A percentile compares a stretch with the other conserved stretches of the same genome.
Conservation (phyloP, 2,329 filamentous ascomycete species). For the Gnomoniopsis sp. region DNA sequence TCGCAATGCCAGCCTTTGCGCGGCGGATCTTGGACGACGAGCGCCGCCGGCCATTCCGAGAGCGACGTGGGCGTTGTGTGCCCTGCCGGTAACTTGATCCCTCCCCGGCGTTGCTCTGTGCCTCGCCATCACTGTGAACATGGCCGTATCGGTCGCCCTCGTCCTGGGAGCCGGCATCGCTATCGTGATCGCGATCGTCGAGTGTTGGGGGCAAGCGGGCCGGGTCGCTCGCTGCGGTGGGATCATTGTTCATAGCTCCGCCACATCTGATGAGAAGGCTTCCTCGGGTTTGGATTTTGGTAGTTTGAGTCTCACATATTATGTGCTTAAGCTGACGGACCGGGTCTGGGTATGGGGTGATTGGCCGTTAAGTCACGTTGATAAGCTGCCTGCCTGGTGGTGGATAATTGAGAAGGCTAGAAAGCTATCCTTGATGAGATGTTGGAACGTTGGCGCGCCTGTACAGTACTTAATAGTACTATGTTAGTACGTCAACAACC, state of each 20-base stretch:
- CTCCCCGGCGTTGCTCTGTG: conserved; percentile 1
- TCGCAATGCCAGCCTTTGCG: conserved; percentile 37
- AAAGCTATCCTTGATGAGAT: neutral
- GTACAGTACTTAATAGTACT: too few species aligned
- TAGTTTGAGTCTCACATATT: conserved; percentile 16
- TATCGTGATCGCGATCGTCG: conserved; percentile 5
- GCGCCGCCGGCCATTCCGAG: conserved; percentile 13
- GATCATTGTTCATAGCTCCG: conserved; percentile 45
- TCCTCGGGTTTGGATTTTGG: conserved; percentile 7
- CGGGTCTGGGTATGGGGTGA: neutral
- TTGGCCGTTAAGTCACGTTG: neutral
- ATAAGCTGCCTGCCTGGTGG: neutral
- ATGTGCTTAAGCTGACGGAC: neutral
- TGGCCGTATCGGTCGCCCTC: neutral
- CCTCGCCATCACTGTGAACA: neutral
- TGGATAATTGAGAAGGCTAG: neutral
- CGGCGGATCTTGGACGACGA: conserved; percentile 17
- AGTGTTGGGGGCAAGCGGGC: conserved; percentile 26
- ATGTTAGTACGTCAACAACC: too few species aligned
- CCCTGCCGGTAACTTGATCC: conserved; percentile 5
- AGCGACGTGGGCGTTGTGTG: neutral
- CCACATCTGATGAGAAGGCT: conserved; percentile 33
- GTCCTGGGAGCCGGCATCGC: conserved; percentile 1
- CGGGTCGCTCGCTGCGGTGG: conserved; percentile 37
- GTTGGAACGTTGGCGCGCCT: neutral